Percentiles rank a stretch among this genome's conserved stretches.
These are phyloP conservation scores for Gleditsia sinensis DNA, from an alignment of 306 rosid species.

Conservation along the genomic window DNA sequence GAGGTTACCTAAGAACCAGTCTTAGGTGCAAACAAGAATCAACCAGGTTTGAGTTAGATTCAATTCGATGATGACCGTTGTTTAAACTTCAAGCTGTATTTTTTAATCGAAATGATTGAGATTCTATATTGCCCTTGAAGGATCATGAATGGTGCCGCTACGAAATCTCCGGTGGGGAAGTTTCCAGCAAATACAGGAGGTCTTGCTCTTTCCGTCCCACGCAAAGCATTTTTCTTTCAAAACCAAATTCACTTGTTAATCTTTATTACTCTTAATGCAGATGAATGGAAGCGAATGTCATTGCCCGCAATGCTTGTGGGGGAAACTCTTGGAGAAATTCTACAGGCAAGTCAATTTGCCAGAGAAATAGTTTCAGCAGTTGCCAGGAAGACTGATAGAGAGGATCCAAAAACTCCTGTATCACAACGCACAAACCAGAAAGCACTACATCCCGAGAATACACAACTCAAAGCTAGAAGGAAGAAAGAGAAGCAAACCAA, in stretches of 20 bases:
- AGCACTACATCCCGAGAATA: slow-evolving; percentile 51
- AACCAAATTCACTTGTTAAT: neutral
- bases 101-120: neutral
- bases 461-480: slow-evolving; percentile 76
- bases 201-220: slow-evolving; percentile 20
- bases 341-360: slow-evolving; percentile 84
- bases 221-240: neutral
- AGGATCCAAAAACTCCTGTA: slow-evolving; percentile 85
- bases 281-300: slow-evolving; percentile 90
- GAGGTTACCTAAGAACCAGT: slow-evolving; percentile 80
- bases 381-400: slow-evolving; percentile 40
- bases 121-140: slow-evolving; percentile 42
- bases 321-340: slow-evolving; percentile 85
- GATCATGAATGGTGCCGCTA: slow-evolving; percentile 53
- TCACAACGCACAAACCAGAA: slow-evolving; percentile 48
- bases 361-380: slow-evolving; percentile 70
- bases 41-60: slow-evolving; percentile 47
- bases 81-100: neutral
- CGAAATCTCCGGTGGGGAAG: slow-evolving; percentile 79
- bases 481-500: slow-evolving; percentile 81
- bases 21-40: slow-evolving; percentile 97
- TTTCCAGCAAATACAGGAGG: slow-evolving; percentile 69
- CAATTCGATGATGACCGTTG: neutral
- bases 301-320: slow-evolving; percentile 93
- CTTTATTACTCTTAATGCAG: slow-evolving; percentile 33